Base-by-base conservation (phyloP, 208 protist genomes). In the Polymyxa betae region DNA sequence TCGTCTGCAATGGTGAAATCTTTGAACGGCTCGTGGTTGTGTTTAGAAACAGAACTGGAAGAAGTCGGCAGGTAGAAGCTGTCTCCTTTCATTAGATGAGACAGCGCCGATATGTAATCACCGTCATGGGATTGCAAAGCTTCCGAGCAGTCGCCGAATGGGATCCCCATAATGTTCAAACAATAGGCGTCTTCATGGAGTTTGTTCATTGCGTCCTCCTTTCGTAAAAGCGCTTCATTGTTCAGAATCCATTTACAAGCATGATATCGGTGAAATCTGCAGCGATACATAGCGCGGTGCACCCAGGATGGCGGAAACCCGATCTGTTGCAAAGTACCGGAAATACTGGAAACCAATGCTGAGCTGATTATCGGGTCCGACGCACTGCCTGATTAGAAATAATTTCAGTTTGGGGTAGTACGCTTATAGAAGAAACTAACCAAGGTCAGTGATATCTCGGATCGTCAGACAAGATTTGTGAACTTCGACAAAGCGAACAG, bases 301-400 rank as follows among this genome's bases (percentile, higher is more conserved):
- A 82, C 72, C 72, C 72, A 82, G 16, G 72, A 5, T 43, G 72
- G n/a, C n/a, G 72, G 72, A 43, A 82, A 82, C 40, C 72, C 72
- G 35, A 82, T 82, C n/a, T 82, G 72, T 40, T 40, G 72, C 72
- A 82, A 35, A 20, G 72, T 38, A 35, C 35, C 40, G n/a, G 72
- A 82, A 38, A n/a, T 16, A 35, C n/a, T 82, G 72, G 72, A 5
- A 35, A 82, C 35, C 72, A 82, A 45, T 43, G 72, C 5, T 38
- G n/a, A 45, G 16, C 16, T 40, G n/a, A 82, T 82, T 40, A n/a
- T 35, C 5, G 72, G 35, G 35, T 82, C 72, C 12, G 35, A 82
- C n/a, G 72, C 72, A 43, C 72, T 35, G 10, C 72, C 72, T 82
- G 72, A 45, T 45, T 82, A 82, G 35, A 35, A 43, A 45, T 82